Conservation (phyloP, 495 filamentous ascomycete species). For the Daldinia childiae region DNA sequence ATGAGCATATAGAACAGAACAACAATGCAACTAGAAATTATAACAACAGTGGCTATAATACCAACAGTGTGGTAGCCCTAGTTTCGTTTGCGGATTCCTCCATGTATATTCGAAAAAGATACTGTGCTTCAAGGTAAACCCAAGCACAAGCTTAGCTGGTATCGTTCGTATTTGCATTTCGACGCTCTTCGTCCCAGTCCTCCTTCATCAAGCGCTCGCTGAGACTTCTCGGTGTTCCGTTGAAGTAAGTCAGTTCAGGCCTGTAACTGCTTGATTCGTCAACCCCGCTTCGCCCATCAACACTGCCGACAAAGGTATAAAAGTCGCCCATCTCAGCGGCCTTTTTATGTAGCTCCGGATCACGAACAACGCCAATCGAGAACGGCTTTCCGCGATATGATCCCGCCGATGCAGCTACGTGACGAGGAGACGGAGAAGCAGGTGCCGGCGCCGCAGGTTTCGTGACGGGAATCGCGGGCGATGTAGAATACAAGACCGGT, state of each 20-base stretch:
- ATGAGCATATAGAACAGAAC: conserved; percentile 13
- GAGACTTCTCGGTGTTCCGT: conserved; percentile 53
- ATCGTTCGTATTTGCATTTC: conserved; percentile 30
- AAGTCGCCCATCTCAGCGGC: conserved; percentile 58
- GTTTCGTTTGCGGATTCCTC: conserved; percentile 1
- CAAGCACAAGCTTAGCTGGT: conserved; percentile 3
- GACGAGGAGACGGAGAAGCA: conserved; percentile 27
- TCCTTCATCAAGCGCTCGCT: conserved; percentile 57
- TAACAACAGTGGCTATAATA: conserved; percentile 12
- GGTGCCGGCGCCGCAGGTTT: conserved; percentile 31
- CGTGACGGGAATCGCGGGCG: conserved; percentile 35
- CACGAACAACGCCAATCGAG: conserved; percentile 49
- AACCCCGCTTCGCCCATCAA: conserved; percentile 53
- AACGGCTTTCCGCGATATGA: conserved; percentile 57
- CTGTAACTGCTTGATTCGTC: conserved; percentile 55
- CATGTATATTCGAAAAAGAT: background rate
- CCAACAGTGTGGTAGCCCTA: background rate
- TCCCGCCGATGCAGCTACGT: conserved; percentile 44
- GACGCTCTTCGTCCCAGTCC: conserved; percentile 43
- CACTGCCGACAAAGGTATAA: conserved; percentile 56
- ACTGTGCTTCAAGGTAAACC: background rate
- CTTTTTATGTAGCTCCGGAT: conserved; percentile 54
- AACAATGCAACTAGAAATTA: conserved; percentile 24
- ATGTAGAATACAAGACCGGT: conserved; percentile 36
- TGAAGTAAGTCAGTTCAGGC: conserved; percentile 45